Base-by-base conservation (phyloP, 2,329 filamentous ascomycete species). In the Exophiala dermatitidis region DNA sequence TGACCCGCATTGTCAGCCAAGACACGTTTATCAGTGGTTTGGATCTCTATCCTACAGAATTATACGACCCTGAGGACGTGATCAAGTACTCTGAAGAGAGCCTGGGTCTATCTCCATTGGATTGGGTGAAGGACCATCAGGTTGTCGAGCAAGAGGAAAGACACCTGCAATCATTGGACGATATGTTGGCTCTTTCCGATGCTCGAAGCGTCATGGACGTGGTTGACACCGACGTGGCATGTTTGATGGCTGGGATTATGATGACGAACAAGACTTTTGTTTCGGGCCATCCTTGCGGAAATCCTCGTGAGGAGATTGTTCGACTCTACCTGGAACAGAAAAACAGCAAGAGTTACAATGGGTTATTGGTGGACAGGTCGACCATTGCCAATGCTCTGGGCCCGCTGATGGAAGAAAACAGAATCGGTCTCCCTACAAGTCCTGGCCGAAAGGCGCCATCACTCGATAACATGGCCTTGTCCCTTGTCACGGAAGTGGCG, bases 21-120 rank as follows among this genome's bases (percentile, higher is more conserved):
- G 80, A 81, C 48, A 94, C 90, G 0, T 96, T 94, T 64, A 72
- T 78, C 32, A 69, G 74, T 6, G 88, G 85, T 10, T 93, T 96
- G 85, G 90, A 88, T 8, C 75, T 83, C 3, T 34, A 38, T 81
- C 61, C 61, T 2, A 26, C 29, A 8, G 38, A 48, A 3, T 42
- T 46, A 12, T 19, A 44, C 19, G 48, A 56, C 28, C n/a, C 36
- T 28, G 54, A 57, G 46, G 57, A 57, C 31, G 38, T 50, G 8
- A 36, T 62, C 19, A 31, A 31, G 4, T 62, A 59, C 41, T 28
- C 50, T 3, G 49, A 57, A n/a, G 40, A 56, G 26, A 46, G 43
- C 19, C 40, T 63, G 36, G 45, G 33, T 12, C 38, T 62, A 34
- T 46, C 56, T 9, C 32, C 52, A 10, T 31, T 54, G 32, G 57